Evolutionary conservation across 148 eudicot species (phyloP).

Genomic region (Vaccinium myrtillus): DNA sequence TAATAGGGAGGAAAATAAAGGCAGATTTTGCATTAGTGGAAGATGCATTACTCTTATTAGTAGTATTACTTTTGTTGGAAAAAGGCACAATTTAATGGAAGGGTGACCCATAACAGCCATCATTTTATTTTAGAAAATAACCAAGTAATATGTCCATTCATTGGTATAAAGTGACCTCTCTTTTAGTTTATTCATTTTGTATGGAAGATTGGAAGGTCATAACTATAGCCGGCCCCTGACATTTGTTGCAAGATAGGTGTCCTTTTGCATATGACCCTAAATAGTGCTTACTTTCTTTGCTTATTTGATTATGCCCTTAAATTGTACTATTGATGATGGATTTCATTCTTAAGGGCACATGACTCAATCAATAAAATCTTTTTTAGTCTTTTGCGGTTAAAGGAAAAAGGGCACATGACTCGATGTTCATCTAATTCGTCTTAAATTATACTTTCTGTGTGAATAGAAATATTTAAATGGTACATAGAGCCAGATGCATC

Average conservation of each 20-base stretch:
- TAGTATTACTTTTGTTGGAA: background rate
- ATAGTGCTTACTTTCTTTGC: background rate
- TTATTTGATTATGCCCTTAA: background rate
- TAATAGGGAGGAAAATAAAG: background rate
- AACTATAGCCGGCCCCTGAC: background rate
- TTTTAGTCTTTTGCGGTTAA: too few species aligned
- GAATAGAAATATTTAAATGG: background rate
- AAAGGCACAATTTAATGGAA: constrained; percentile 17
- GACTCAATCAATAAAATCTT: too few species aligned
- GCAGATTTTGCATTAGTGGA: background rate
- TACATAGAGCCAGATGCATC: background rate
- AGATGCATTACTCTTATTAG: constrained; percentile 10
- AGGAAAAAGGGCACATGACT: background rate
- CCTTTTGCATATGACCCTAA: background rate
- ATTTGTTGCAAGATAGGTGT: background rate
- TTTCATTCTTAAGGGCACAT: background rate
- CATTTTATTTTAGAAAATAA: background rate
- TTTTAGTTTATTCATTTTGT: background rate
- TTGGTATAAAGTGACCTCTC: constrained; percentile 12
- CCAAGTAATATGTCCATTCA: background rate
- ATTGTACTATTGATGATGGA: background rate
- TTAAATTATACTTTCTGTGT: background rate
- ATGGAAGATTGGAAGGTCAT: background rate
- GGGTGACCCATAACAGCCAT: constrained; percentile 18
- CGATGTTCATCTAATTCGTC: background rate